These are phyloP conservation scores for Tulasnella sp. DNA, from an alignment of 768 basidiomycete genomes.

Conservation along the genomic window DNA sequence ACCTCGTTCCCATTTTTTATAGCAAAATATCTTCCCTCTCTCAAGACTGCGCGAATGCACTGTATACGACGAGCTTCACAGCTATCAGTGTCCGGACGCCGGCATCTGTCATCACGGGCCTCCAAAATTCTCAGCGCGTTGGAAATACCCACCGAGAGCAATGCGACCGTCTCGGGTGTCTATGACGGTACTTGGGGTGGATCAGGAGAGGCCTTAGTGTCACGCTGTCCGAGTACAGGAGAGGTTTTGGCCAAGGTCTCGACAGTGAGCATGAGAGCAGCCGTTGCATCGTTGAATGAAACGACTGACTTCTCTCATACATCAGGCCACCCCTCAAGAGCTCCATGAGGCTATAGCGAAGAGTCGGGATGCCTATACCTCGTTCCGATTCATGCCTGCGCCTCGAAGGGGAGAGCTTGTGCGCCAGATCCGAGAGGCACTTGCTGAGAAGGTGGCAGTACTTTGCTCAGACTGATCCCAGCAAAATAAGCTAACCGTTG, in stretches of 20 bases:
- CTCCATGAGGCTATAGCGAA: slow-evolving; percentile 55
- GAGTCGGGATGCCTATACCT: slow-evolving; percentile 58
- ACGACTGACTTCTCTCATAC: neutral
- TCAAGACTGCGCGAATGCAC: too few relatives aligned
- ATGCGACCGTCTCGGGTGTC: slow-evolving; percentile 51
- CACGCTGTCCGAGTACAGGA: slow-evolving; percentile 77
- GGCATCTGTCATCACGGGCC: slow-evolving; percentile 47
- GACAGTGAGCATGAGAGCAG: slow-evolving; percentile 39
- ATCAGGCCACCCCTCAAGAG: slow-evolving; percentile 59
- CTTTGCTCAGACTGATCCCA: slow-evolving; percentile 5
- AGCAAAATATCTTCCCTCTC: too few relatives aligned
- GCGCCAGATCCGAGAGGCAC: slow-evolving; percentile 73
- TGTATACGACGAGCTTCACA: too few relatives aligned
- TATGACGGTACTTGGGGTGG: slow-evolving; percentile 79
- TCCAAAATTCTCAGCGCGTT: slow-evolving; percentile 53
- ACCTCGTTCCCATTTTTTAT: too few relatives aligned
- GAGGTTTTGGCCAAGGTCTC: slow-evolving; percentile 67
- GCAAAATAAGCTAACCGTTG: slow-evolving; percentile 17
- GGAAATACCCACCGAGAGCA: slow-evolving; percentile 42
- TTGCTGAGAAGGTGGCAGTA: slow-evolving; percentile 53
- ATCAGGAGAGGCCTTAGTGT: slow-evolving; percentile 53
- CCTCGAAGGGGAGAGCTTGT: slow-evolving; percentile 82
- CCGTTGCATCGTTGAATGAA: neutral
- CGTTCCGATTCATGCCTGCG: slow-evolving; percentile 68
- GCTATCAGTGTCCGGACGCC: neutral